Evolutionary conservation across 1,139 yeast species (phyloP).

Genomic region (Hyphopichia khmerensis): DNA sequence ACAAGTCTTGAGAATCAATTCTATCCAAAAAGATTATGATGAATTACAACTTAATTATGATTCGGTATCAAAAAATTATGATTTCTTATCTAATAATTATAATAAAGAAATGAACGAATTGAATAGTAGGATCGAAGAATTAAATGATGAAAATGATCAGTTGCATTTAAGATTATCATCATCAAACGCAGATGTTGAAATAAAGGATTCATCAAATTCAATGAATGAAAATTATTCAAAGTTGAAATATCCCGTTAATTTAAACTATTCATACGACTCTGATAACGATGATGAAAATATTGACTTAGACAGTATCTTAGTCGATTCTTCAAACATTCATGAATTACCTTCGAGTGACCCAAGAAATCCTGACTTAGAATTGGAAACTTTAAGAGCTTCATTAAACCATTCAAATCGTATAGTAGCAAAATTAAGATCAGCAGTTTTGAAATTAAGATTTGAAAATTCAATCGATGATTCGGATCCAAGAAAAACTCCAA

Average conservation of each 20-base stretch:
- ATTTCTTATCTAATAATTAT: conserved; percentile 30
- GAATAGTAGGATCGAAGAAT: conserved; percentile 49
- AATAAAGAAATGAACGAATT: conserved; percentile 45
- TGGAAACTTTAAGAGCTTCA: conserved; percentile 67
- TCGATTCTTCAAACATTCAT: conserved; percentile 25
- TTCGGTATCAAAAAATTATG: conserved; percentile 36
- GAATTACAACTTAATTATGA: conserved; percentile 42
- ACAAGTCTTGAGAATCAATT: conserved; percentile 29
- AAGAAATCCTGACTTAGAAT: conserved; percentile 55
- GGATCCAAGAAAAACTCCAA: conserved; percentile 12
- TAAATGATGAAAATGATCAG: conserved; percentile 65
- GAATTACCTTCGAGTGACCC: conserved; percentile 38
- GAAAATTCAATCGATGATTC: conserved; percentile 13
- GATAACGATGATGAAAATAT: conserved; percentile 27
- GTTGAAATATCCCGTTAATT: conserved; percentile 27
- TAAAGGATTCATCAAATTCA: conserved; percentile 10
- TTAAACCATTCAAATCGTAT: conserved; percentile 65
- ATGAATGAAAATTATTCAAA: conserved; percentile 26
- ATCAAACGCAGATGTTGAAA: conserved; percentile 16
- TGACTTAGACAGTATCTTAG: conserved; percentile 36
- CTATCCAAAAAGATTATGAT: conserved; percentile 48
- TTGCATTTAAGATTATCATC: conserved; percentile 41
- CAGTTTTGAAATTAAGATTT: conserved; percentile 42
- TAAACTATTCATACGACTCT: conserved; percentile 8
- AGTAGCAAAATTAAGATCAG: conserved; percentile 53